phyloP scores from a whole-genome alignment of 176 grass and related monocot genomes.

The Musa beccarii region DNA sequence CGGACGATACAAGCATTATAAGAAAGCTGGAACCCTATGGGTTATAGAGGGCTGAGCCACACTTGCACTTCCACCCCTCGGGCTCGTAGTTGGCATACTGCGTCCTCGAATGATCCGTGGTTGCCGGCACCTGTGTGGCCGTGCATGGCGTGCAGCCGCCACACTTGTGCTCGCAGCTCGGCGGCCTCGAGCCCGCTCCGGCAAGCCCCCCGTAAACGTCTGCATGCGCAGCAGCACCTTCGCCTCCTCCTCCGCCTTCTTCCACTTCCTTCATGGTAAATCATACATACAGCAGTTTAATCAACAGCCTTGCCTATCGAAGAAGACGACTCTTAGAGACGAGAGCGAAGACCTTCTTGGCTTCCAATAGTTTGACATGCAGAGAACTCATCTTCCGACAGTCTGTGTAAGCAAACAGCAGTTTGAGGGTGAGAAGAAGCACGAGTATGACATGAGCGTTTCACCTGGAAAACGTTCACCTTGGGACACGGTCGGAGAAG shows the following conservation, averaged over 20 bases:
- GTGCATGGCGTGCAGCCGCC: conserved; percentile 39
- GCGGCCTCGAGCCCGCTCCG: conserved; percentile 44
- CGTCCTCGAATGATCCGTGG: not conserved
- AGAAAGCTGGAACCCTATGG: conserved; percentile 18
- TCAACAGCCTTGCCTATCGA: not conserved
- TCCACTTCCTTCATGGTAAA: not conserved
- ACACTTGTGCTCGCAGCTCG: conserved; percentile 47
- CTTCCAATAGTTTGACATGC: conserved; percentile 2
- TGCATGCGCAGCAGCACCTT: not conserved
- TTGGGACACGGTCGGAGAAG: not conserved
- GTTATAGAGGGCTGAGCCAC: conserved; percentile 46
- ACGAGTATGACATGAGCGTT: not conserved
- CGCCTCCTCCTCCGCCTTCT: conserved; percentile 2
- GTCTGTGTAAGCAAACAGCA: not conserved
- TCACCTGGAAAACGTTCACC: not conserved
- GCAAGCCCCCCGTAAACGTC: not conserved
- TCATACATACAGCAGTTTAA: not conserved
- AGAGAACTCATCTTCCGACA: not conserved
- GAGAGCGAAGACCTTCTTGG: not conserved
- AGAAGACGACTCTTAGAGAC: not conserved
- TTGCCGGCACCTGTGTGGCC: conserved; percentile 36
- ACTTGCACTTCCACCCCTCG: conserved; percentile 63
- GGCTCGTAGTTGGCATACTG: conserved; percentile 56
- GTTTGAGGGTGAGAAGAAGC: not conserved
- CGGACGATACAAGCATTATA: not conserved